Conservation (phyloP, 192 early-diverging fungal species). For the Coemansia sp. region DNA sequence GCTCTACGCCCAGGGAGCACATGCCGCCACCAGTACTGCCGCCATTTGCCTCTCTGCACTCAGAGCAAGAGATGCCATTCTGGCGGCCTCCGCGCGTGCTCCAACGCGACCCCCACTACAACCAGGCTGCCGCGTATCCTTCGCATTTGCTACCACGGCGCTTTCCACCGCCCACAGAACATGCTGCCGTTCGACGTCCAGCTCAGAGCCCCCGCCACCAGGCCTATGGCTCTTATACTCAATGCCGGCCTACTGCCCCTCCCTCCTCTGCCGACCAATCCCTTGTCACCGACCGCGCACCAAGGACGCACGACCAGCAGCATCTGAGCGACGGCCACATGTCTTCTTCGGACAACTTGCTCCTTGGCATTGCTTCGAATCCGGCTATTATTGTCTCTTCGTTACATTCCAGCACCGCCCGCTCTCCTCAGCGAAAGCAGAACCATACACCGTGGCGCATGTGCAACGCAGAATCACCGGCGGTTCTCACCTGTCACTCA, state of each 20-base stretch:
- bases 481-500: not conserved
- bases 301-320: not conserved
- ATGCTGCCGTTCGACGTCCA: not conserved
- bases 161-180: not conserved
- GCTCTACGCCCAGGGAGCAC: conserved; percentile 14
- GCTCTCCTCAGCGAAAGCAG: not conserved
- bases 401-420: not conserved
- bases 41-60: conserved; percentile 9
- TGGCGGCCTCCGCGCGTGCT: conserved; percentile 57
- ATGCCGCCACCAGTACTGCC: conserved; percentile 40
- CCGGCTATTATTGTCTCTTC: not conserved
- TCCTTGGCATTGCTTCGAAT: conserved; percentile 2
- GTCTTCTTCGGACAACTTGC: not conserved
- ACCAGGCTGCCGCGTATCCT: conserved; percentile 7
- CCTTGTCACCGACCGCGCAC: not conserved
- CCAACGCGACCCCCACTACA: conserved; percentile 54
- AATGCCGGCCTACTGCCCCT: conserved; percentile 7
- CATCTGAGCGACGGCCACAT: not conserved
- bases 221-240: not conserved
- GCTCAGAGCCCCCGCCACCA: not conserved
- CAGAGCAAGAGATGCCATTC: conserved; percentile 40
- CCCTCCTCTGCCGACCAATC: not conserved
- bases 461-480: not conserved
- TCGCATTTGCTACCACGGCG: not conserved
- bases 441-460: not conserved